phyloP scores from a whole-genome alignment of 2,329 filamentous ascomycete species.

The Stagonosporopsis tanaceti region DNA sequence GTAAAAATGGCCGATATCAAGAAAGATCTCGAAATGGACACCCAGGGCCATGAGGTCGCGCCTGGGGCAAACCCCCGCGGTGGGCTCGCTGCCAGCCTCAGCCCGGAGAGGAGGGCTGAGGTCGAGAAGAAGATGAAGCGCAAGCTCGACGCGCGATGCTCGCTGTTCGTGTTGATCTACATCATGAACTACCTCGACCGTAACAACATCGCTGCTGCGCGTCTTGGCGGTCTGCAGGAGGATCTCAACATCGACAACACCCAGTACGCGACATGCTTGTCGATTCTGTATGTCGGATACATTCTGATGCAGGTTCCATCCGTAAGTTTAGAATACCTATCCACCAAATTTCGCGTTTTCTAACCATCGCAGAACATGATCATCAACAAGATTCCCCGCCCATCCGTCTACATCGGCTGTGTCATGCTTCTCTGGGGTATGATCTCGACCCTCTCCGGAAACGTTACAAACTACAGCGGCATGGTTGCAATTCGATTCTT shows the following conservation, averaged over 20 bases:
- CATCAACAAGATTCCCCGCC: conserved; percentile 48
- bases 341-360: not conserved
- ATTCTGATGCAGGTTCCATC: conserved; percentile 11
- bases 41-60: conserved; percentile 14
- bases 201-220: conserved; percentile 48
- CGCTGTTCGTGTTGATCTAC: conserved; percentile 47
- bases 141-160: conserved; percentile 45
- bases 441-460: conserved; percentile 48
- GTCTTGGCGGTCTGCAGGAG: conserved; percentile 44
- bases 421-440: conserved; percentile 53
- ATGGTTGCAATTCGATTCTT: conserved; percentile 51
- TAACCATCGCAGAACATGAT: conserved; percentile 42
- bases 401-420: conserved; percentile 45
- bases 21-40: conserved; percentile 14
- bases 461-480: conserved; percentile 44
- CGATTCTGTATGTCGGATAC: conserved; percentile 39
- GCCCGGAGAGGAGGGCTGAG: conserved; percentile 37
- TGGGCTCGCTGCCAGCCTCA: conserved; percentile 35
- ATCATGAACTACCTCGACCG: conserved; percentile 47
- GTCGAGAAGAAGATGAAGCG: conserved; percentile 48
- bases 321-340: not conserved
- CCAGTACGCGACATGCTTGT: conserved; percentile 46
- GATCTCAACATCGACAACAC: conserved; percentile 41
- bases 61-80: conserved; percentile 8
- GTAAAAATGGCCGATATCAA: conserved; percentile 21